Evolutionary conservation across 1,284 basidiomycete species (phyloP).

Genomic region (Puccinia novopanici): DNA sequence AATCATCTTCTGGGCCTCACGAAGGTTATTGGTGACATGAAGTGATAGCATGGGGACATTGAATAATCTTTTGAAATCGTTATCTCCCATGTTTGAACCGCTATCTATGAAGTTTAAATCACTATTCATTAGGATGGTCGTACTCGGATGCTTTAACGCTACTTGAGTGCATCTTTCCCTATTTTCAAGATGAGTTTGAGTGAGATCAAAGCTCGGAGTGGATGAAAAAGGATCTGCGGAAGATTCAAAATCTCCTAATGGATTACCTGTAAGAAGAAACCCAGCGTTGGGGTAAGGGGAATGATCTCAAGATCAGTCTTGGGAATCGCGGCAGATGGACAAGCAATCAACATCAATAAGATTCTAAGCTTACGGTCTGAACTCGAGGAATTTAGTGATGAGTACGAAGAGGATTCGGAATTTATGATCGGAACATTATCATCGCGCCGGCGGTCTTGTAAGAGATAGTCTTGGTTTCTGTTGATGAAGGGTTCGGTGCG

Average conservation of each 20-base stretch:
- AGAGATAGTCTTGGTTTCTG: background rate
- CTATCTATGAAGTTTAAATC: background rate
- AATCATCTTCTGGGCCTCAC: constrained; percentile 34
- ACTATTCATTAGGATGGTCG: background rate
- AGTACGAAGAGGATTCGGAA: background rate
- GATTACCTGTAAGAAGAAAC: background rate
- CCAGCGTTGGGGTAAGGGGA: background rate
- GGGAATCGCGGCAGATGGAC: background rate
- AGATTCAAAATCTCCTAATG: background rate
- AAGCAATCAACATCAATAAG: background rate
- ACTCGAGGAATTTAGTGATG: constrained; percentile 15
- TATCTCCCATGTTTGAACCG: background rate
- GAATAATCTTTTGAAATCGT: constrained; percentile 30
- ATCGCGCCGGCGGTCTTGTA: background rate
- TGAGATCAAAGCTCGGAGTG: constrained; percentile 8
- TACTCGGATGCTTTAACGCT: background rate
- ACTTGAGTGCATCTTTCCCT: background rate
- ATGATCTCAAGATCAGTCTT: background rate
- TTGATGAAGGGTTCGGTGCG: background rate
- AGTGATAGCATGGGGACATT: constrained; percentile 38
- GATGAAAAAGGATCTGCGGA: background rate
- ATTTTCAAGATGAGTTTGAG: background rate
- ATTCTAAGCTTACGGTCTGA: constrained; percentile 12
- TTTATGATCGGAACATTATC: background rate
- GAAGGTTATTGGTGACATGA: constrained; percentile 25